Conservation (phyloP, 2,329 filamentous ascomycete genomes). For the Rutstroemia sp. region DNA sequence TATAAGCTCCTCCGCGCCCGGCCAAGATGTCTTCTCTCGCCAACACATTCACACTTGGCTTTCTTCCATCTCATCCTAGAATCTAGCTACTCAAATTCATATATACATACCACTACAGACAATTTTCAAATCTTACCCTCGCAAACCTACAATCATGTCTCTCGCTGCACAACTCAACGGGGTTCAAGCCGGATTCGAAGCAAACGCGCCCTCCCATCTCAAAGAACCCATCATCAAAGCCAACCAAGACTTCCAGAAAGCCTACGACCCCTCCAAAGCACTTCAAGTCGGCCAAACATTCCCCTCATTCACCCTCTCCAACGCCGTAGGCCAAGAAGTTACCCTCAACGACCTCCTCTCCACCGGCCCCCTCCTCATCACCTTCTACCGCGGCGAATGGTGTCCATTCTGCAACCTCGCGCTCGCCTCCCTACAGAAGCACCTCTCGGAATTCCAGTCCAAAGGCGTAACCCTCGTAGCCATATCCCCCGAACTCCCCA, state of each 20-base stretch:
- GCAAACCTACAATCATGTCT: conserved; percentile 8
- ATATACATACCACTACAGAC: not conserved
- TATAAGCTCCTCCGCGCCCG: no score
- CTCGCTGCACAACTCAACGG: conserved; percentile 12
- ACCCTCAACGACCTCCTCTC: conserved; percentile 28
- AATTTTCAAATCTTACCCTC: not conserved
- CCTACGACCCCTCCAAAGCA: conserved; percentile 17
- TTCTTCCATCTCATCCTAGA: no score
- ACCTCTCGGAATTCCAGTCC: conserved; percentile 31
- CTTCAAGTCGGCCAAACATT: conserved; percentile 31
- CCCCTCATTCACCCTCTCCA: conserved; percentile 30
- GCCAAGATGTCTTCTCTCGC: no score
- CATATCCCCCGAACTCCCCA: conserved; percentile 36
- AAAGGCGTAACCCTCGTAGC: conserved; percentile 36
- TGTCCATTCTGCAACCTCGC: conserved; percentile 40
- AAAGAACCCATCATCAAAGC: conserved; percentile 12
- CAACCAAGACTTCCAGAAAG: conserved; percentile 8
- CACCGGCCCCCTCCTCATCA: conserved; percentile 33
- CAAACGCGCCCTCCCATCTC: conserved; percentile 9
- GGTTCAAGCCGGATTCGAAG: conserved; percentile 10
- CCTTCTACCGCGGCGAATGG: conserved; percentile 41
- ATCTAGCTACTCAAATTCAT: not conserved
- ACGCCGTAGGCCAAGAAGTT: conserved; percentile 31
- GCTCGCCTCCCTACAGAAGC: conserved; percentile 31
- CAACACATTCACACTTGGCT: no score